Base-by-base conservation (phyloP, 768 basidiomycete genomes). In the Suillus subalutaceus region DNA sequence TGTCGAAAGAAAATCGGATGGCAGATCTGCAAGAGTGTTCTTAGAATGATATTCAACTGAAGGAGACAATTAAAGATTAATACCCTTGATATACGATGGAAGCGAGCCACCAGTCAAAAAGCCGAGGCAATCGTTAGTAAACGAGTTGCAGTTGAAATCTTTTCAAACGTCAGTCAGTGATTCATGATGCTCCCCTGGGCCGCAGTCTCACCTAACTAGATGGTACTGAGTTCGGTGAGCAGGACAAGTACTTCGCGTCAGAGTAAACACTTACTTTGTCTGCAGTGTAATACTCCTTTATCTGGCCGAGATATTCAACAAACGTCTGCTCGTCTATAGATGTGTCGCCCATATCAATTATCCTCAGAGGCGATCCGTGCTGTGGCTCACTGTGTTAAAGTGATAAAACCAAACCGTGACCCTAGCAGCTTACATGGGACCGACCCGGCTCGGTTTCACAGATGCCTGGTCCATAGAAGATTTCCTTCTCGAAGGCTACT, bases 61-160 rank as follows among this genome's bases (percentile, higher is more conserved):
- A 55, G 30, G 6, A 2, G 15, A 8, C 16, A 59, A 44, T 23
- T 13, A 55, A 38, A 2, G 18, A 15, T 2, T 26, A 56, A 63
- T 69, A 90, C 95, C 91, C 79, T 86, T 92, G 68, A 98, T 93
- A 77, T 88, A 94, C 3, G 82, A 69, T 4, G 96, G 96, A 63
- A 97, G 92, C 18, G 87, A 87, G 4, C 83, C 83, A 37, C 95
- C 94, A 0, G 93, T 97, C 58, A 98, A 78, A 73, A 97, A 96
- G 3, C 91, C 94, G 41, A 94, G 79, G 65, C 88, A 88, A 69
- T 97, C 94, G 66, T 90, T 93, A 3, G 94, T 96, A 70, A 98
- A 98, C 2, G 93, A 91, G 76, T 98, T 98, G 77, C 96, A 97
- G 72, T 97, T 97, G 70, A 96, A 96, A 52, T 97, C 94, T 90